phyloP scores from a whole-genome alignment of 116 monocot species.

The Iris pallida region DNA sequence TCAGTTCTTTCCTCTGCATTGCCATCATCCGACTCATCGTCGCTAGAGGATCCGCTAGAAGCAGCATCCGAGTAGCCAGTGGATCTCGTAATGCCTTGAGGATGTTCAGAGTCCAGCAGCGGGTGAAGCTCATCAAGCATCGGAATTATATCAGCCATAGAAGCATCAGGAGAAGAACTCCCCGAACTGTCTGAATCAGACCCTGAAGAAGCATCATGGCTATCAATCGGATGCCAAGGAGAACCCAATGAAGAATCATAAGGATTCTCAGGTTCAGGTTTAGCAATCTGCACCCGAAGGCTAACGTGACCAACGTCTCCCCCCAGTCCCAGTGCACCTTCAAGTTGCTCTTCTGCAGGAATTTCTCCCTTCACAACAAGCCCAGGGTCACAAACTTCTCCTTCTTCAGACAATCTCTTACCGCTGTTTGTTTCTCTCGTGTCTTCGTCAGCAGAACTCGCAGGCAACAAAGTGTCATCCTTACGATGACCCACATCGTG shows the following conservation, averaged over 20 bases:
- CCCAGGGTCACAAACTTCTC: constrained; percentile 6
- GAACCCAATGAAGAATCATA: constrained; percentile 27
- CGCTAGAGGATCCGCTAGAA: constrained; percentile 19
- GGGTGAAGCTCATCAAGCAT: constrained; percentile 52
- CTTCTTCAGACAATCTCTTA: constrained; percentile 9
- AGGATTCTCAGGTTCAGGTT: constrained; percentile 16
- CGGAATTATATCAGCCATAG: constrained; percentile 37
- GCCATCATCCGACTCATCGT: constrained; percentile 22
- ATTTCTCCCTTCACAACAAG: constrained; percentile 15
- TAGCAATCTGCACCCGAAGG: constrained; percentile 18
- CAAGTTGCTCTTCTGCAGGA: constrained; percentile 10
- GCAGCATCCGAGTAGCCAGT: constrained; percentile 19
- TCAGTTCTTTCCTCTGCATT: constrained; percentile 22
- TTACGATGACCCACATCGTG: constrained; percentile 11
- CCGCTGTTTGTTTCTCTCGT: constrained; percentile 1
- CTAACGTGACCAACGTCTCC: constrained; percentile 13
- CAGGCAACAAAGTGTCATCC: not conserved
- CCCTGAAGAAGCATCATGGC: constrained; percentile 16
- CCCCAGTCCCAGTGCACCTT: constrained; percentile 7
- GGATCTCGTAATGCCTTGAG: constrained; percentile 6
- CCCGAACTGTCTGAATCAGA: constrained; percentile 38
- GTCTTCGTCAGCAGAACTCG: constrained; percentile 22
- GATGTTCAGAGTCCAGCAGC: constrained; percentile 20
- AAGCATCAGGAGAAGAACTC: constrained; percentile 40
- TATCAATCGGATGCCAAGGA: constrained; percentile 27